Evolutionary conservation across 2,329 filamentous ascomycete genomes (phyloP).

Genomic region (Calonectria pauciramosa): DNA sequence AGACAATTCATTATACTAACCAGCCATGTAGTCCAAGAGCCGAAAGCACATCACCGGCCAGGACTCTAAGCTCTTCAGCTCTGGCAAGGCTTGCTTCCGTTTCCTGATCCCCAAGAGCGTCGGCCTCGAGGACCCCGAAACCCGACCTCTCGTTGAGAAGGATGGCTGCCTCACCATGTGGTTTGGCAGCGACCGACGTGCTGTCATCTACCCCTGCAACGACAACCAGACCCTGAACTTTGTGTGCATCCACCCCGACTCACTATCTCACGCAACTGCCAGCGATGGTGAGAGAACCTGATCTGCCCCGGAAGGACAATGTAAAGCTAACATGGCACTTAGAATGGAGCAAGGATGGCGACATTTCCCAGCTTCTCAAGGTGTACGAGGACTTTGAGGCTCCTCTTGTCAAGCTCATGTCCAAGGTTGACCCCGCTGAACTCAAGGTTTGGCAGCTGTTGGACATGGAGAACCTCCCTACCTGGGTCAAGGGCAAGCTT

Average conservation of each 20-base stretch:
- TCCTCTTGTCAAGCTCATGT: constrained; percentile 54
- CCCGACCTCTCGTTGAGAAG: constrained; percentile 27
- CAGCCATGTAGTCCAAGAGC: constrained; percentile 34
- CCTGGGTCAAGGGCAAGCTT: constrained; percentile 68
- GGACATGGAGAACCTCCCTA: constrained; percentile 72
- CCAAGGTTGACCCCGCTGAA: constrained; percentile 58
- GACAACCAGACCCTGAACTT: constrained; percentile 62
- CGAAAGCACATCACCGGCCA: constrained; percentile 42
- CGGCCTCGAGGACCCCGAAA: constrained; percentile 48
- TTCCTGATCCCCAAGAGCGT: constrained; percentile 62
- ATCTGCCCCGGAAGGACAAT: not conserved
- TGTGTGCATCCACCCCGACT: constrained; percentile 63
- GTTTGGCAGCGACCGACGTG: constrained; percentile 56
- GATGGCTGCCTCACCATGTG: constrained; percentile 50
- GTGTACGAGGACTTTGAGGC: constrained; percentile 58
- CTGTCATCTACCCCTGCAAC: constrained; percentile 63
- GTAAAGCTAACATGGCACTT: not conserved
- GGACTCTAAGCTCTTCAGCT: constrained; percentile 51
- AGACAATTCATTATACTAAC: not conserved
- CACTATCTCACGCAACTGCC: constrained; percentile 25
- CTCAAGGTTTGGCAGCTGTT: constrained; percentile 71
- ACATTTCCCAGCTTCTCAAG: constrained; percentile 53
- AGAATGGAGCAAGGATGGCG: constrained; percentile 53
- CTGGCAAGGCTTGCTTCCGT: constrained; percentile 68
- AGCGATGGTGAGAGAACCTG: constrained; percentile 19